A percentile compares a stretch with the other conserved stretches of the same genome.
These are phyloP conservation scores for Symbiodinium natans DNA, from an alignment of 73 alveolate genomes.

Conservation along the genomic window DNA sequence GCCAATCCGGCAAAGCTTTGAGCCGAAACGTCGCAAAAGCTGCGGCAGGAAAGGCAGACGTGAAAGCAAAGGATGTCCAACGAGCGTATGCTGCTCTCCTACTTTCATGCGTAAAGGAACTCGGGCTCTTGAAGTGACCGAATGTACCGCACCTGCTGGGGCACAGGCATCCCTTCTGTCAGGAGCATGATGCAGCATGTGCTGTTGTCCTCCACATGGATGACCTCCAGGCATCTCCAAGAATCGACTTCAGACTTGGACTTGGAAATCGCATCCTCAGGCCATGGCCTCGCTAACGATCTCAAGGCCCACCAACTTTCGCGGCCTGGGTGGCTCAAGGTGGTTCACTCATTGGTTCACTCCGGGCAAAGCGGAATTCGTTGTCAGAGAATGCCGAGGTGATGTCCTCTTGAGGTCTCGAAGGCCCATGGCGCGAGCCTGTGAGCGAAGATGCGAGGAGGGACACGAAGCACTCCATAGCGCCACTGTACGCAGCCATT, in stretches of 20 bases:
- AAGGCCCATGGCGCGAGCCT: conserved; percentile 68
- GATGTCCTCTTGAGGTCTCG: conserved; percentile 93
- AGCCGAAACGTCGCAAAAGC: conserved; percentile 1
- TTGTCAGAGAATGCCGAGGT: neutral
- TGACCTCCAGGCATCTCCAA: conserved; percentile 21
- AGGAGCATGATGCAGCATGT: conserved; percentile 83
- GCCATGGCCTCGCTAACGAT: conserved; percentile 57
- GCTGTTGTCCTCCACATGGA: conserved; percentile 75
- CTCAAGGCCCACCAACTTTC: conserved; percentile 70
- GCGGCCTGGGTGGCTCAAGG: conserved; percentile 40
- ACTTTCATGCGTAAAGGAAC: neutral
- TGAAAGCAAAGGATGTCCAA: too few relatives aligned
- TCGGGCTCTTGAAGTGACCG: neutral
- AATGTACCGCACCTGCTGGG: neutral
- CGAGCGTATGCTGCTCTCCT: too few relatives aligned
- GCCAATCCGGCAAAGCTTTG: neutral
- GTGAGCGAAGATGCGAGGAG: neutral
- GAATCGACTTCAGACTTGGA: neutral
- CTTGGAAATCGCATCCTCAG: neutral
- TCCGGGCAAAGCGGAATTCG: too few relatives aligned
- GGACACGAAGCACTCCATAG: neutral
- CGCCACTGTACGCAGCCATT: neutral
- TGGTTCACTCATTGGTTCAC: neutral
- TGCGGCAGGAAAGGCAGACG: too few relatives aligned
- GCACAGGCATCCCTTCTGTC: conserved; percentile 51